Evolutionary conservation across 495 filamentous ascomycete species (phyloP), one percentile per base, ranked within the genome.

Genomic region (Pseudotulostoma volvatum): DNA sequence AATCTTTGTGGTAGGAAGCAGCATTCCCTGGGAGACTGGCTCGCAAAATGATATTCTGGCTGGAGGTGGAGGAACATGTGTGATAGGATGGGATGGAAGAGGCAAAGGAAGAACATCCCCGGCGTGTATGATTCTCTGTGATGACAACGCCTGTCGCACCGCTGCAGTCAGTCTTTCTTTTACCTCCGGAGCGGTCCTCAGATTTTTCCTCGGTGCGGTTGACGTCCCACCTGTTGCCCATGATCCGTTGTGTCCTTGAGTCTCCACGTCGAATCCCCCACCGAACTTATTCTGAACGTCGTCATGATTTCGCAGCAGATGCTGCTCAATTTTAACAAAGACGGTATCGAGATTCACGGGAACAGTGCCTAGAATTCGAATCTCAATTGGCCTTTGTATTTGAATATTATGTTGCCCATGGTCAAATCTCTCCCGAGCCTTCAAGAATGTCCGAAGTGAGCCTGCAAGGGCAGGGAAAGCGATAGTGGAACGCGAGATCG

Each of bases 101-200:
- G 82, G 83, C 30, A 97, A 63, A 1, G 82, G 79, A 41, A 97
- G 71, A 31, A 86, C 57, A 50, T 96, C 90, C 1, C 83, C 84
- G 9, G 74, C 67, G 51, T 92, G 90, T 9, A 93, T 72, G 11
- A 97, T 66, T 31, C 75, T 75, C 18, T 84, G 65, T 7, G 70
- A 66, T 11, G 67, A 61, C 31, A 94, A 56, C 2, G 85, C 80
- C 37, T 79, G 71, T 14, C 83, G 74, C 18, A 95, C 70, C n/a
- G 84, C 83, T 38, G 77, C 67, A 16, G 74, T 82, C 47, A 93
- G 64, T 13, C 70, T 69, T 20, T 77, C 70, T 43, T 85, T 77
- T 2, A 64, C 61, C 37, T 73, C 56, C 5, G 50, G 54, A 5
- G 54, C 49, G n/a, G 52, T 50, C 34, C 50, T 57, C 42, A 57